A percentile compares a stretch with the other conserved stretches of the same genome.
phyloP scores from a whole-genome alignment of 495 filamentous ascomycete species.

The Cercophora scortea region DNA sequence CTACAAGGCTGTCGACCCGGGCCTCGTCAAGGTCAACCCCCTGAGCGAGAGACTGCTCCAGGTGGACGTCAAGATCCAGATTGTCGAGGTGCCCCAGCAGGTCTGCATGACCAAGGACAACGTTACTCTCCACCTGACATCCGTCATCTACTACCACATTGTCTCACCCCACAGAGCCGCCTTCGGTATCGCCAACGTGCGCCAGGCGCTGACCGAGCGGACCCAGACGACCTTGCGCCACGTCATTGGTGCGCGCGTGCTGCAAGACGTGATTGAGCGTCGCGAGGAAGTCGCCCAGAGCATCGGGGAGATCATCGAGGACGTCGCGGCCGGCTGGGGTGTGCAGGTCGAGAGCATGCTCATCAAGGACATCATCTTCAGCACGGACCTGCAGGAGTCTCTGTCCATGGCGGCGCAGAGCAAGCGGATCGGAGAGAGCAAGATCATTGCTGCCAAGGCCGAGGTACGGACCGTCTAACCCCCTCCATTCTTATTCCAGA shows the following conservation, averaged over 20 bases:
- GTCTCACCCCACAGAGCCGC: constrained; percentile 92
- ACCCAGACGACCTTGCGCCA: constrained; percentile 98
- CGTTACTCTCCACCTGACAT: constrained; percentile 85
- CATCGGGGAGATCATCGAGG: constrained; percentile 96
- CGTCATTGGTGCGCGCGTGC: constrained; percentile 89
- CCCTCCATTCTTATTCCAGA: background rate
- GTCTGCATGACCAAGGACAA: constrained; percentile 99
- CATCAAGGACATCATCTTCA: constrained; percentile 99
- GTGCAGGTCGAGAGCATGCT: constrained; percentile 97
- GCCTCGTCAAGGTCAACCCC: constrained; percentile 97
- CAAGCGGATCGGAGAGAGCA: constrained; percentile 96
- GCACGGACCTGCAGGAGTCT: constrained; percentile 90
- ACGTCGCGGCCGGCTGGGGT: constrained; percentile 90
- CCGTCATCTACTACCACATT: constrained; percentile 99
- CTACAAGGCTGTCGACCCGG: constrained; percentile 92
- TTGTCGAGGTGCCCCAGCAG: constrained; percentile 92
- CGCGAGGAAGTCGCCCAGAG: constrained; percentile 92
- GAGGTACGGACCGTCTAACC: constrained; percentile 38
- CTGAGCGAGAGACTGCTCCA: constrained; percentile 81
- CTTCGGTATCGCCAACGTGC: constrained; percentile 92
- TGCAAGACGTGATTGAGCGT: constrained; percentile 98
- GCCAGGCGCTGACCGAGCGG: constrained; percentile 90
- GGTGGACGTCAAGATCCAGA: constrained; percentile 98
- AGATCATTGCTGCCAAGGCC: constrained; percentile 93
- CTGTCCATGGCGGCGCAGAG: constrained; percentile 99